Base-by-base conservation (phyloP, 129 eudicot genomes). In the Scalesia atractyloides region DNA sequence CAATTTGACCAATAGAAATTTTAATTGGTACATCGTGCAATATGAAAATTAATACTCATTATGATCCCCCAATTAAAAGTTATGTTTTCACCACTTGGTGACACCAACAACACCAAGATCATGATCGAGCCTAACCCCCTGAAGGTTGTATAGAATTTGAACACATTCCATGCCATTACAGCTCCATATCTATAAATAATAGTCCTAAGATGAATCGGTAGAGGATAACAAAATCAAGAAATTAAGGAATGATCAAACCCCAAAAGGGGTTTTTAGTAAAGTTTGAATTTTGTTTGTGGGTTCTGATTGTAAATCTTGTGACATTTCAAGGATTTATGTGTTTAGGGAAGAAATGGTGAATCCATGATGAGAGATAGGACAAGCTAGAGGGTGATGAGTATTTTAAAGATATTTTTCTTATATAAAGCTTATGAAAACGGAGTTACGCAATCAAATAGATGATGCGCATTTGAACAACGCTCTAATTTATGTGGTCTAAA, bases 81-180 rank as follows among this genome's bases (percentile, higher is more conserved):
- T 22, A 22, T 26, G 33, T 1, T 26, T 26, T 90, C 2, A 2
- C 26, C 26, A 22, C 26, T 22, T 88, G 64, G 89, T 80, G 46
- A 94, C 96, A 48, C 98, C 97, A 48, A 94, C 96, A 69, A 94
- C 91, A 56, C 85, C 72, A 94, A 71, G 82, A 94, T 94, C 98
- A 94, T 94, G 89, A 94, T 86, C 79, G 96, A 94, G 13, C 97
- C 98, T 47, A 90, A 79, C 24, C 96, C 96, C 53, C 91, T 75
- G 9, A 94, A 49, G 33, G 98, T 96, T 69, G 97, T 90, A 37
- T 97, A 94, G 63, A 94, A 94, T 75, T 81, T 90, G 93, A 94
- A 94, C 62, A 94, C 98, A 76, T 94, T 94, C 97, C 98, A 94
- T 54, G 97, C 98, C 98, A 94, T 94, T 34, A 84, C 93, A 62